phyloP scores from a whole-genome alignment of 352 stramenopile species.

The Phytophthora cactorum region DNA sequence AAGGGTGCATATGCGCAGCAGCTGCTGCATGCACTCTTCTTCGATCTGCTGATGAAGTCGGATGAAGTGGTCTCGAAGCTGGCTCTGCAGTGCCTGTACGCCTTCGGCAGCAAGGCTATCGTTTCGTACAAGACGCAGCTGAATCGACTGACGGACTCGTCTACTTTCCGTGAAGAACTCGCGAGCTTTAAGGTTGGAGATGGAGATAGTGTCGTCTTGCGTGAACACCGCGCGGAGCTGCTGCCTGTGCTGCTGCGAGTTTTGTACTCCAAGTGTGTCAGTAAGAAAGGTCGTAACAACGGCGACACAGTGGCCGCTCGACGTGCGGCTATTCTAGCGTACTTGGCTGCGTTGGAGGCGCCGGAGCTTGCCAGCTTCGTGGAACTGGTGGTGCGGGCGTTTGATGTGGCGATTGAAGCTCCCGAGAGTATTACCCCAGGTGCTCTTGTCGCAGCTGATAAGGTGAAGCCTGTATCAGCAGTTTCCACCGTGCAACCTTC shows the following conservation, averaged over 20 bases:
- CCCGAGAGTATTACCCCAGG: slow-evolving; percentile 5
- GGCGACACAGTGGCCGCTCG: slow-evolving; percentile 86
- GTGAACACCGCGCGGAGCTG: slow-evolving; percentile 79
- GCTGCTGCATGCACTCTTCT: slow-evolving; percentile 85
- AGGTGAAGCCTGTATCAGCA: slow-evolving; percentile 35
- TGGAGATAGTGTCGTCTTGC: slow-evolving; percentile 70
- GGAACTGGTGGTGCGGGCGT: slow-evolving; percentile 88
- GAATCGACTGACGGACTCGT: slow-evolving; percentile 78
- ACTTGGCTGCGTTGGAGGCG: slow-evolving; percentile 81
- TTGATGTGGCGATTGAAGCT: slow-evolving; percentile 63
- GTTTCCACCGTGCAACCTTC: slow-evolving; percentile 73
- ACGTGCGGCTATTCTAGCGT: slow-evolving; percentile 90
- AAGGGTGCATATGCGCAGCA: slow-evolving; percentile 83
- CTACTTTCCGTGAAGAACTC: slow-evolving; percentile 90
- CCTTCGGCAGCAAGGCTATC: slow-evolving; percentile 85
- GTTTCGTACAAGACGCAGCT: slow-evolving; percentile 88
- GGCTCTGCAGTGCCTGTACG: slow-evolving; percentile 86
- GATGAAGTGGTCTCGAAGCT: slow-evolving; percentile 89
- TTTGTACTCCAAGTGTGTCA: slow-evolving; percentile 92
- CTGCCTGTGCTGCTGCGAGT: slow-evolving; percentile 89
- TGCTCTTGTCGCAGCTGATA: slow-evolving; percentile 15
- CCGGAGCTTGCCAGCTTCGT: slow-evolving; percentile 88
- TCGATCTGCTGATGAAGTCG: slow-evolving; percentile 91
- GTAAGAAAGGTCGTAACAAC: slow-evolving; percentile 83
- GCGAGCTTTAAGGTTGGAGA: slow-evolving; percentile 88